Evolutionary conservation across 495 filamentous ascomycete genomes (phyloP), one percentile per base, ranked within the genome.

Genomic region (Tuber melanosporum): DNA sequence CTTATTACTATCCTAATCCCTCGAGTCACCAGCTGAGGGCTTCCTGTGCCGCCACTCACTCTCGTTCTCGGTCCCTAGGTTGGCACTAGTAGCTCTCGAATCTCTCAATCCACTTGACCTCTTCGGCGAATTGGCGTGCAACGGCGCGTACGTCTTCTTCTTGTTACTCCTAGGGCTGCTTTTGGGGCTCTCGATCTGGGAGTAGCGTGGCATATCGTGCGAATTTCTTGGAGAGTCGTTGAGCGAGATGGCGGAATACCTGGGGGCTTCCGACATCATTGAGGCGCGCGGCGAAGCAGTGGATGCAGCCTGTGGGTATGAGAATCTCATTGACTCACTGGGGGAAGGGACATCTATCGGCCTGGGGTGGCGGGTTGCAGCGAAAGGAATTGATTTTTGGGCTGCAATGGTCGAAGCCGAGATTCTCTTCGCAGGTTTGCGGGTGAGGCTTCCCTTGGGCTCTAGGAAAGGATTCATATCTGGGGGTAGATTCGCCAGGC

Each of bases 401-500:
- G 74, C 39, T 44, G 20, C 45, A 15, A 73, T 45, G 32, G 80
- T 79, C 39, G 80, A 73, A 41, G 75, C 22, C 7, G 71, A 76
- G 76, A 77, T 77, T 26, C 80, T 74, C 69, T 81, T 81, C n/a
- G 62, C 71, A 10, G 80, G 80, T 22, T 76, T 66, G 20, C 69
- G 45, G 12, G 70, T 80, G 66, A 79, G 79, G 57, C 32, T 69
- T 49, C 78, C 79, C 70, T 82, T 77, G 57, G 73, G 73, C 0
- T 76, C 76, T 17, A 82, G 44, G 72, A 82, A 82, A 15, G 80
- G 80, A 71, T 82, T 82, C 36, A 70, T 57, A 71, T 82, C 80
- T 0, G 77, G 76, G 9, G 80, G 49, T 2, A 82, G 80, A 26
- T 39, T 43, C 8, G 79, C 76, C 20, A 82, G 80, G 7, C 70